Evolutionary conservation across 805 yeast species (phyloP).

Genomic region (Nakazawaea pomicola): DNA sequence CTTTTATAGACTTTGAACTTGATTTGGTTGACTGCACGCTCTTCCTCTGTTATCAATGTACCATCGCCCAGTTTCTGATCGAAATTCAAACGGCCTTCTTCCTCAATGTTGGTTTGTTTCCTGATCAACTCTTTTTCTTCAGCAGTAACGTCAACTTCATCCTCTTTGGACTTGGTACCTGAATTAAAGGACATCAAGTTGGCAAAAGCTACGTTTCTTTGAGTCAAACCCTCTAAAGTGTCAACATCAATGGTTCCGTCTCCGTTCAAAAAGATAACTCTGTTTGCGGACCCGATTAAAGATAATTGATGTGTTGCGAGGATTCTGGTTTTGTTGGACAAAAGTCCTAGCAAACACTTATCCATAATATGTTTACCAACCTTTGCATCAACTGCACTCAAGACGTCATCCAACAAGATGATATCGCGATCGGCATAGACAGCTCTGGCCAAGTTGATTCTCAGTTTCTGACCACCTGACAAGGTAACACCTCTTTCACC

Average conservation of each 20-base stretch:
- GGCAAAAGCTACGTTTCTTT: conserved; percentile 29
- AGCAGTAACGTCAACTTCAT: conserved; percentile 21
- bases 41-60: conserved; percentile 42
- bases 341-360: conserved; percentile 56
- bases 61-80: conserved; percentile 25
- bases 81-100: conserved; percentile 15
- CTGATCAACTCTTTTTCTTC: conserved; percentile 20
- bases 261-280: conserved; percentile 62
- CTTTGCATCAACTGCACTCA: conserved; percentile 71
- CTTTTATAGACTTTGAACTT: conserved; percentile 40
- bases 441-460: conserved; percentile 64
- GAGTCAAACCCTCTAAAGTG: conserved; percentile 46
- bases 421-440: conserved; percentile 59
- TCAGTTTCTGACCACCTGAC: conserved; percentile 60
- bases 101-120: conserved; percentile 16
- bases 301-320: conserved; percentile 84
- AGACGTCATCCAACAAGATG: conserved; percentile 56
- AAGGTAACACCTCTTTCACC: conserved; percentile 60
- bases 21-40: conserved; percentile 53
- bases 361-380: conserved; percentile 54
- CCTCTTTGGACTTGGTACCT: conserved; percentile 24
- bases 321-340: conserved; percentile 58
- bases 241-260: conserved; percentile 62
- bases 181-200: conserved; percentile 35
- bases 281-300: conserved; percentile 62